Percentiles rank a stretch among this genome's conserved stretches.
These are phyloP conservation scores for Wallacemonas rigidus DNA, from an alignment of 208 protist genomes.

Conservation along the genomic window DNA sequence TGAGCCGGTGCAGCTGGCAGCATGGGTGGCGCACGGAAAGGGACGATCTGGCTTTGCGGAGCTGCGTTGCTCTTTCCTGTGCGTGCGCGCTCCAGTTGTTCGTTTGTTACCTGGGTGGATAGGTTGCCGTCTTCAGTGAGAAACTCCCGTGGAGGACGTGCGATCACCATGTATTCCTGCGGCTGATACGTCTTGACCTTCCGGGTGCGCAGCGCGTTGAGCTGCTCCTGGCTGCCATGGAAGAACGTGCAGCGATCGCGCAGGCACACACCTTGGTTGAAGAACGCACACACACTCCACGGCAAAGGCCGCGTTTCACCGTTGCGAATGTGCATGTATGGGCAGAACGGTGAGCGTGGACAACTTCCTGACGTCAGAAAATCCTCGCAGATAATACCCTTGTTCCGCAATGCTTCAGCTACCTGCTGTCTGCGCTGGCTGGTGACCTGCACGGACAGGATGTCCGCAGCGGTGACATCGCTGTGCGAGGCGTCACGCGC, in stretches of 20 bases:
- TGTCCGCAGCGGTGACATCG: not conserved
- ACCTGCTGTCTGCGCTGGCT: constrained; percentile 50
- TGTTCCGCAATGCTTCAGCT: constrained; percentile 69
- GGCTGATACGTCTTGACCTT: constrained; percentile 51
- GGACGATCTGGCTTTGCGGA: not conserved
- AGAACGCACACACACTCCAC: constrained; percentile 70
- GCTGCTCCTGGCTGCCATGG: constrained; percentile 62
- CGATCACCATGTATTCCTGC: constrained; percentile 78
- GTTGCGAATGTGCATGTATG: constrained; percentile 78
- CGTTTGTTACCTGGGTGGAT: constrained; percentile 20
- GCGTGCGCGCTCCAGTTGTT: constrained; percentile 4
- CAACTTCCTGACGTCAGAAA: constrained; percentile 44
- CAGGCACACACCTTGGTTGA: constrained; percentile 62
- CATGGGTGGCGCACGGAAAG: not conserved
- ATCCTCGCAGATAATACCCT: constrained; percentile 68
- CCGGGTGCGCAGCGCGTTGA: constrained; percentile 50
- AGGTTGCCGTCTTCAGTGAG: constrained; percentile 36
- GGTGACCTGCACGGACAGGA: not conserved
- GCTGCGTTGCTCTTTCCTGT: not conserved
- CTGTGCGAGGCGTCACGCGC: not conserved
- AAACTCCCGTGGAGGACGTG: constrained; percentile 48
- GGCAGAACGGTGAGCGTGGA: constrained; percentile 45
- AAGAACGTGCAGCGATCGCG: constrained; percentile 77
- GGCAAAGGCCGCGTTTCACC: constrained; percentile 64
- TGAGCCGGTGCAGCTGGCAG: not conserved